Base-by-base conservation (phyloP, 164 flowering plant species). In the Macadamia integrifolia region DNA sequence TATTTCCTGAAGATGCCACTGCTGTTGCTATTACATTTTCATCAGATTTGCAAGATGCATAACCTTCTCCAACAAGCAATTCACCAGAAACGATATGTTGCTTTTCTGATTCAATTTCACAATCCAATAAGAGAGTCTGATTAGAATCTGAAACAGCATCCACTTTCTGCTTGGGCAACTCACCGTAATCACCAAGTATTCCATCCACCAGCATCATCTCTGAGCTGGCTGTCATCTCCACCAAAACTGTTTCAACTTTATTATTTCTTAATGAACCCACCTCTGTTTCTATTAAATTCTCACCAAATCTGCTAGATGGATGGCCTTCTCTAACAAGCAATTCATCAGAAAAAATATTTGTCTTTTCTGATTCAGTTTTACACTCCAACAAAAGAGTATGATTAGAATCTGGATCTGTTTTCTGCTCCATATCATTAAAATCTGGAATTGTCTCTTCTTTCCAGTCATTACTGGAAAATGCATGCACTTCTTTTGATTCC, bases 231-330 rank as follows among this genome's bases (percentile, higher is more conserved):
- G 76, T 29, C 23, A 46, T 61, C 55, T 60, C 68, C 42, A 32
- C 61, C 32, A 42, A 60, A 65, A 66, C 69, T n/a, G 43, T 66
- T 28, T 65, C 69, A 17, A 60, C 53, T 50, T 64, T 23, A 57
- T 65, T 35, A 23, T 23, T 23, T n/a, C 44, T 50, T 40, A 49
- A 43, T 7, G 43, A 15, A 6, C 28, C 48, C 18, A 35, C 40
- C 61, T 65, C 69, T 49, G 60, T 70, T 43, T 56, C 73, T 23
- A 60, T 53, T 43, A 56, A 46, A 73, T 75, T 74, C 65, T 66
- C 63, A 65, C 61, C 69, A 57, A 69, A 46, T 58, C 67, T 43
- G 64, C 60, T 64, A 56, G 74, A 62, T 28, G 58, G 48, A 40
- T 28, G 40, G 50, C 68, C 67, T 31, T 48, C 55, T 61, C 70